These are phyloP conservation scores for Bimuria novae-zelandiae DNA, from an alignment of 2,329 filamentous ascomycete species.

Conservation along the genomic window DNA sequence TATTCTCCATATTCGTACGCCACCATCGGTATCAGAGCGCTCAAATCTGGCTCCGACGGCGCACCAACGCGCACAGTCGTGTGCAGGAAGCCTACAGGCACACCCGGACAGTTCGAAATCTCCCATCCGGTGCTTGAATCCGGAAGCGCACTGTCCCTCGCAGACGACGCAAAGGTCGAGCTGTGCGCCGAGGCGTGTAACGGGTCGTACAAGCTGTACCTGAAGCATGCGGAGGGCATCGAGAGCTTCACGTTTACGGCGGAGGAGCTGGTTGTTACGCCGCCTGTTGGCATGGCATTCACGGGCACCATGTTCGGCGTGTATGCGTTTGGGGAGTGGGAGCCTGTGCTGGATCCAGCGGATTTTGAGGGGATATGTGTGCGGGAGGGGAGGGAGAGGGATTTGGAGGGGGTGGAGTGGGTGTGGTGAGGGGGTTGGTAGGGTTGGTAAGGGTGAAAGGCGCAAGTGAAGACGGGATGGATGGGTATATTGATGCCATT, in stretches of 20 bases:
- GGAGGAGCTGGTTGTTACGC: conserved; percentile 40
- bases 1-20: conserved; percentile 57
- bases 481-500: too few species aligned
- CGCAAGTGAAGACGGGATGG: too few species aligned
- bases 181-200: conserved; percentile 9
- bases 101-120: background rate
- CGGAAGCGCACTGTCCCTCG: background rate
- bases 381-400: background rate
- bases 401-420: background rate
- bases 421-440: background rate
- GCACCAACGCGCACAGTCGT: conserved; percentile 10
- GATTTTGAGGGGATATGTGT: conserved; percentile 40
- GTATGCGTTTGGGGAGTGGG: conserved; percentile 50
- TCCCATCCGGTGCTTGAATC: background rate
- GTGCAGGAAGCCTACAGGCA: conserved; percentile 11
- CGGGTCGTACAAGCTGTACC: conserved; percentile 7
- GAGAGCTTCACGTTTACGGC: conserved; percentile 28
- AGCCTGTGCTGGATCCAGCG: conserved; percentile 48
- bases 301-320: conserved; percentile 55
- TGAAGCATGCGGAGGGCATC: conserved; percentile 26
- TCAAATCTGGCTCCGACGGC: background rate
- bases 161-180: conserved; percentile 9
- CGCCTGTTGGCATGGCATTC: conserved; percentile 49
- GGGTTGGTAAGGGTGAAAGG: too few species aligned
- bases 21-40: conserved; percentile 46